phyloP scores from a whole-genome alignment of 2,329 filamentous ascomycete species.

The Myrmaecium sp. region DNA sequence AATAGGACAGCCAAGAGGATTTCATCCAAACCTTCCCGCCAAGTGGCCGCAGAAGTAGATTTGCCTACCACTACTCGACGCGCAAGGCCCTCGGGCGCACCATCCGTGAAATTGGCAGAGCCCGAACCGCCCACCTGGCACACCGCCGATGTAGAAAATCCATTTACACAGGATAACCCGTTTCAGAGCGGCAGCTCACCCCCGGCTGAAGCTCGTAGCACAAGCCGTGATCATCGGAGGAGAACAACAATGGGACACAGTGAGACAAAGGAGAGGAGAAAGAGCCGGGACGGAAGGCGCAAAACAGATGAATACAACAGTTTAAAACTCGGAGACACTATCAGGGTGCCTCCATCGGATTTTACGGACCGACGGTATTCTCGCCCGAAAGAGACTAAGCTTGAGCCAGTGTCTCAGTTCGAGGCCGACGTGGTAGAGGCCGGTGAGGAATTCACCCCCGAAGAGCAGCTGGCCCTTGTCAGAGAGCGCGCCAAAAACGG shows the following conservation, averaged over 20 bases:
- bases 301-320: constrained; percentile 24
- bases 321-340: constrained; percentile 33
- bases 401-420: not conserved
- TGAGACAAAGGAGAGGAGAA: constrained; percentile 23
- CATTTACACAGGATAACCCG: constrained; percentile 80
- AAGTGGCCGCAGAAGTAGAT: constrained; percentile 17
- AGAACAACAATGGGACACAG: constrained; percentile 31
- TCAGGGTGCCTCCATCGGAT: constrained; percentile 29
- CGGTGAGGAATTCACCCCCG: constrained; percentile 86
- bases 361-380: constrained; percentile 1
- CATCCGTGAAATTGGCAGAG: constrained; percentile 27
- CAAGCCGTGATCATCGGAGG: constrained; percentile 30
- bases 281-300: constrained; percentile 25
- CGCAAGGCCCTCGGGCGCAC: constrained; percentile 21
- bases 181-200: constrained; percentile 79
- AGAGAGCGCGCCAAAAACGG: constrained; percentile 45
- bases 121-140: constrained; percentile 32
- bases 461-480: constrained; percentile 64
- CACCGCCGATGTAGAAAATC: constrained; percentile 35
- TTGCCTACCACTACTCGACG: constrained; percentile 18
- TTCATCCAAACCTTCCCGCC: constrained; percentile 26
- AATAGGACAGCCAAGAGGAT: constrained; percentile 20
- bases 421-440: constrained; percentile 39
- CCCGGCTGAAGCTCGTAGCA: constrained; percentile 17
- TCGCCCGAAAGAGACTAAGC: constrained; percentile 2